These are phyloP conservation scores for Volvox africanus DNA, from an alignment of 139 green algal species.

Conservation along the genomic window DNA sequence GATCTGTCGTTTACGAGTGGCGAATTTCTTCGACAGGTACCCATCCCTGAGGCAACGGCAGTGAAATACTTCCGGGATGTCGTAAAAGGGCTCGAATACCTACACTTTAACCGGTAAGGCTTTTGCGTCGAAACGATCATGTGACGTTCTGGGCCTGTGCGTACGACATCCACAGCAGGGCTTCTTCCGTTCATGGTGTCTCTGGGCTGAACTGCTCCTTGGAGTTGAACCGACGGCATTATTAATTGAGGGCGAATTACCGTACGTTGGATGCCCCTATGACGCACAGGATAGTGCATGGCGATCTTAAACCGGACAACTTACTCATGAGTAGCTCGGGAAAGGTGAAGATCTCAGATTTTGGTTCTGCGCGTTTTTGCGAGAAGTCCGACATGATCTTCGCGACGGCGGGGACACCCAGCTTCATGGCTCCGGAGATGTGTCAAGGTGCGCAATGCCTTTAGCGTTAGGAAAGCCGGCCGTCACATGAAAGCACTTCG, in stretches of 20 bases:
- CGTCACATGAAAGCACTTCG: no score
- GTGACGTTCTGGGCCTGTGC: no score
- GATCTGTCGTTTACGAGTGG: no score
- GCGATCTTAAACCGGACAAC: slow-evolving; percentile 70
- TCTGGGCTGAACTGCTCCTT: no score
- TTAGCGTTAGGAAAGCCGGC: no score
- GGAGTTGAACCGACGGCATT: no score
- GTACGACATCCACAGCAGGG: no score
- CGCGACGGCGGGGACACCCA: slow-evolving; percentile 55
- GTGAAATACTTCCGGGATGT: slow-evolving; percentile 54
- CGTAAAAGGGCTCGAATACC: slow-evolving; percentile 55
- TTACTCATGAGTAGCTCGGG: slow-evolving; percentile 59
- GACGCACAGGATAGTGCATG: slow-evolving; percentile 55
- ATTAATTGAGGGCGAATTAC: no score
- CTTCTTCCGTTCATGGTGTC: no score
- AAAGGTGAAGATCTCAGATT: slow-evolving; percentile 67
- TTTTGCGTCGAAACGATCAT: no score
- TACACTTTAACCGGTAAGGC: slow-evolving; percentile 50
- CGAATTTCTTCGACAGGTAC: not conserved
- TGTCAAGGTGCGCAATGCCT: slow-evolving; percentile 40
- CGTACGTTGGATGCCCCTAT: no score
- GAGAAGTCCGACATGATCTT: slow-evolving; percentile 42
- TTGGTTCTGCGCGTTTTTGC: slow-evolving; percentile 56
- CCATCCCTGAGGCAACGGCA: slow-evolving; percentile 8
- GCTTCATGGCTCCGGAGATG: slow-evolving; percentile 70